Evolutionary conservation across 164 flowering plant genomes (phyloP), one percentile per base, ranked within the genome.

Genomic region (Piper longum): DNA sequence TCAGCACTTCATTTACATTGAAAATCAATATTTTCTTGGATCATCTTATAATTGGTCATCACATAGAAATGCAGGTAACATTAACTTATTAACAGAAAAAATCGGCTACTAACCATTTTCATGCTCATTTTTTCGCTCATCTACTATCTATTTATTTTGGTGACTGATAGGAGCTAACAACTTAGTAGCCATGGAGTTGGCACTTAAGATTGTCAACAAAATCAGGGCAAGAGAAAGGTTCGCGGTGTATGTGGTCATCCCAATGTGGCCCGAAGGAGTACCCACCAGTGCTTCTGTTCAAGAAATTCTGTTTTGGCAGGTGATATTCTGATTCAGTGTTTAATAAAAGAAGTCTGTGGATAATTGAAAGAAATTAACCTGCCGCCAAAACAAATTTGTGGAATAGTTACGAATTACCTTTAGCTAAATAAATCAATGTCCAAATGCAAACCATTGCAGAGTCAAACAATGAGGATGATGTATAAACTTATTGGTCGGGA

Each of bases 291-390:
- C 80, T 64, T 58, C 89, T 57, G 79, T 88, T 64, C 96, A 88
- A 68, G 91, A 86, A 77, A 88, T 86, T 74, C 79, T 88, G 7
- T 88, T 69, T 72, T 88, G 96, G 96, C 96, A 88, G 96, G 96
- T 86, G 63, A 48, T 6, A 48, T 12, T 14, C 14, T 48, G 14
- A 12, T 48, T 8, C 52, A 12, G 9, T 48, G 14, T 2, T 48
- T 2, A 48, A 8, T 14, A 9, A 26, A 26, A 26, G 36, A 26
- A 26, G 36, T 2, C 36, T 26, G 36, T 26, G 2, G 36, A 26
- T 26, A 26, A 26, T 26, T 26, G 36, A 26, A n/a, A n/a, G n/a
- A n/a, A n/a, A n/a, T n/a, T n/a, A n/a, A n/a, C n/a, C n/a, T n/a
- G n/a, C 12, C 52, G 7, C 12, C 52, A 45, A 45, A 12, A 9